Base-by-base conservation (phyloP, 768 basidiomycete genomes). In the Boletus fagicola region DNA sequence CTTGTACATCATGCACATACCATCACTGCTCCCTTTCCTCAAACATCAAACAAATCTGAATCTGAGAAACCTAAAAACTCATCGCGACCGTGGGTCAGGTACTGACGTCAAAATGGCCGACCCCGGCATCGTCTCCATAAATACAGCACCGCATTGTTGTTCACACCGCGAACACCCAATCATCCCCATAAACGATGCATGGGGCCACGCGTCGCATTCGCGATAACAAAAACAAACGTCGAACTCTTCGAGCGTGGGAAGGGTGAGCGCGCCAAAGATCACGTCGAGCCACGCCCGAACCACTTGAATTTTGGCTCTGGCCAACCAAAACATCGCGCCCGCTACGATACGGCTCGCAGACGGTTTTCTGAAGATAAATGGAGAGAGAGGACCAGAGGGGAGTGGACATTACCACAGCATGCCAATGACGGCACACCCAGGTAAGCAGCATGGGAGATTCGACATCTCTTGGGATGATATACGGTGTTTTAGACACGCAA, bases 331-430 rank as follows among this genome's bases (percentile, higher is more conserved):
- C n/a, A n/a, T n/a, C n/a, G n/a, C n/a, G n/a, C n/a, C n/a, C n/a
- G n/a, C n/a, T n/a, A n/a, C n/a, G n/a, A n/a, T n/a, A n/a, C n/a
- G n/a, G n/a, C n/a, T 57, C 51, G 15, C 26, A 43, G 11, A 53
- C 20, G 5, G 53, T 54, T 18, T 54, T 65, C 18, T 54, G 52
- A 24, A 72, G 59, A 46, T 50, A 40, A 36, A 72, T 42, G 30
- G 62, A 67, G 22, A 72, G 52, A 30, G 74, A 72, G 8, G 63
- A 62, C 72, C 72, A 75, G 26, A 75, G 67, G n/a, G 73, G 74
- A 12, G 73, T 71, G 13, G 68, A 62, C n/a, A 71, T 31, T 12
- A 68, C 64, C 11, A 74, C 67, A 18, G 56, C 61, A 35, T 67
- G 71, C 72, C 72, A 73, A 18, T 54, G 62, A 48, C 61, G 64